phyloP scores from a whole-genome alignment of 768 basidiomycete genomes.

The Leccinum boreale region DNA sequence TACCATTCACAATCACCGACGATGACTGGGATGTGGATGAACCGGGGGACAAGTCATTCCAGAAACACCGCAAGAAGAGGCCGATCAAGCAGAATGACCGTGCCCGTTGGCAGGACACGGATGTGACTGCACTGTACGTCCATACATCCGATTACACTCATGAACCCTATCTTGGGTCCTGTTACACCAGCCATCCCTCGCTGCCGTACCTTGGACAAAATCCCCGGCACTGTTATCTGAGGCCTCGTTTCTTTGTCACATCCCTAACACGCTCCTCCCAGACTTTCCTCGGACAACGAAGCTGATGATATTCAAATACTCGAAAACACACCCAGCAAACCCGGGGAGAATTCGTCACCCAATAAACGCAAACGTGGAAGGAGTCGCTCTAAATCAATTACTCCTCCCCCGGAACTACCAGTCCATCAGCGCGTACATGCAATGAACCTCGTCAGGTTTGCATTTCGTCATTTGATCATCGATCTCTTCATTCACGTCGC shows the following conservation, averaged over 20 bases:
- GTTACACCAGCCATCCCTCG: background rate
- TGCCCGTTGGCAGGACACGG: constrained; percentile 44
- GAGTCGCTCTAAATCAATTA: constrained; percentile 69
- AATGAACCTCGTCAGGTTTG: constrained; percentile 59
- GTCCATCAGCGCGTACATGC: constrained; percentile 53
- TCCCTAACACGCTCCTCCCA: constrained; percentile 16
- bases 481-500: constrained; percentile 1
- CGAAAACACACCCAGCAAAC: constrained; percentile 29
- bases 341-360: constrained; percentile 19
- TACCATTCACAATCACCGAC: constrained; percentile 17
- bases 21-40: constrained; percentile 24
- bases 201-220: background rate
- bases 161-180: background rate
- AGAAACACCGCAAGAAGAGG: constrained; percentile 40
- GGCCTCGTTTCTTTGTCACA: constrained; percentile 6
- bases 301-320: constrained; percentile 44
- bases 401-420: constrained; percentile 67
- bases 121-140: constrained; percentile 42
- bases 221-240: constrained; percentile 9
- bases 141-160: background rate
- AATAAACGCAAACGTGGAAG: constrained; percentile 46
- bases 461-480: background rate
- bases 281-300: constrained; percentile 41
- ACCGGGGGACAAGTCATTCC: constrained; percentile 23
- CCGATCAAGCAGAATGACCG: constrained; percentile 25